Evolutionary conservation across 2,329 filamentous ascomycete species (phyloP).

Genomic region (Colletotrichum sp.): DNA sequence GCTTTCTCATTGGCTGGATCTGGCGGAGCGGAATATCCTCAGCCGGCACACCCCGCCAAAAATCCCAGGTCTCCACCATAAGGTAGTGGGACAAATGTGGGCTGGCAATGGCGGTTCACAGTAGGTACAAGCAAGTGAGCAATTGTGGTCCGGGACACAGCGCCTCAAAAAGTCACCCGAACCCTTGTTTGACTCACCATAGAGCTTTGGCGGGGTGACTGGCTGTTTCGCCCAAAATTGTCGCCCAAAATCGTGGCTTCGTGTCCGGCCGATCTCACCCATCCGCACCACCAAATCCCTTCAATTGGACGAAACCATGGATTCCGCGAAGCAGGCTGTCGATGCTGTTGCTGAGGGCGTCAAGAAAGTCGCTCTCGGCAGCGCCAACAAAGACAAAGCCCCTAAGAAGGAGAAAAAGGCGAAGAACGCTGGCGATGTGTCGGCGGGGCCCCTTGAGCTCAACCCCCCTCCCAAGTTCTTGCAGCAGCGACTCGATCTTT

Average conservation of each 20-base stretch:
- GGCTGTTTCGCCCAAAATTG: conserved; percentile 14
- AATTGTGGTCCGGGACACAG: neutral
- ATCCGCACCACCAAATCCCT: neutral
- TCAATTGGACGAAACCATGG: conserved; percentile 40
- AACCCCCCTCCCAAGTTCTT: conserved; percentile 75
- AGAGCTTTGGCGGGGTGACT: conserved; percentile 22
- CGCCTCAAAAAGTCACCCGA: neutral
- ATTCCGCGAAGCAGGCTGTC: conserved; percentile 52
- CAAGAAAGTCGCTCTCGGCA: conserved; percentile 65
- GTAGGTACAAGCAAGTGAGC: neutral
- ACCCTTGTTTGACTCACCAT: conserved; percentile 19
- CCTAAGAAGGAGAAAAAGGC: conserved; percentile 60
- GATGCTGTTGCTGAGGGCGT: conserved; percentile 59
- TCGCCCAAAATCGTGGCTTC: neutral
- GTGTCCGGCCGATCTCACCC: neutral
- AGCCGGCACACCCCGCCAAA: conserved; percentile 11
- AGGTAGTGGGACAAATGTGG: neutral
- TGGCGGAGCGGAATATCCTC: conserved; percentile 5
- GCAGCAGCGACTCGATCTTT: conserved; percentile 82
- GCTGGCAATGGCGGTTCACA: neutral
- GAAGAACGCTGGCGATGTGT: conserved; percentile 36
- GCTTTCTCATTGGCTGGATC: conserved; percentile 3
- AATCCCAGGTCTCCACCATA: neutral
- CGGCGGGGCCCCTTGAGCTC: conserved; percentile 51
- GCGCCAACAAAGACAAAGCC: conserved; percentile 43